phyloP scores from a whole-genome alignment of 352 stramenopile species.

The Saprolegnia parasitica region DNA sequence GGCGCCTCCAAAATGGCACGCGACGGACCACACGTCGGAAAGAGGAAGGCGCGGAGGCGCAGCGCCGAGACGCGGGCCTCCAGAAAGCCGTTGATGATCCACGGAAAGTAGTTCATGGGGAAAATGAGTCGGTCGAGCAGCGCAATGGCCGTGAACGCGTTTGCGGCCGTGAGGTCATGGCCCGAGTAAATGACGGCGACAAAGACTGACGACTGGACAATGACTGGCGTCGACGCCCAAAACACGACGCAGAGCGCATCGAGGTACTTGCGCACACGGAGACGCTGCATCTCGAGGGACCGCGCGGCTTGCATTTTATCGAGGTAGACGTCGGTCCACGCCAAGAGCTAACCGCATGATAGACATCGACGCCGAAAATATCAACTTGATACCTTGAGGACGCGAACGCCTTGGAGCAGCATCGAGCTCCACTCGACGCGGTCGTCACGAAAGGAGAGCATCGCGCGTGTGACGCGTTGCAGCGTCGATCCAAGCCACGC shows the following conservation, averaged over 20 bases:
- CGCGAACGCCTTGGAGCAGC: conserved; percentile 61
- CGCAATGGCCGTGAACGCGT: conserved; percentile 79
- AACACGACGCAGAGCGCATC: conserved; percentile 89
- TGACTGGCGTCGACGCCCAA: conserved; percentile 84
- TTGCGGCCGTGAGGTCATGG: conserved; percentile 70
- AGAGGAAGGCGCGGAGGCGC: conserved; percentile 71
- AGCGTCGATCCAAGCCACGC: conserved; percentile 72
- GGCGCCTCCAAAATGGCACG: neutral
- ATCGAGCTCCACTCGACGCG: conserved; percentile 67
- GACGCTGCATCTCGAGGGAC: conserved; percentile 54
- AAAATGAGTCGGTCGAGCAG: conserved; percentile 85
- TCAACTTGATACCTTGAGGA: conserved; percentile 46
- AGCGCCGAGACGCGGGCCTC: conserved; percentile 79
- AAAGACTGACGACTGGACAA: conserved; percentile 86
- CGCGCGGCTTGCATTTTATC: conserved; percentile 48
- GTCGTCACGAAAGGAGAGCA: conserved; percentile 78
- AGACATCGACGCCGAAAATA: neutral
- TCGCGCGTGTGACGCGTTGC: conserved; percentile 53
- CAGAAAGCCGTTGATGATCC: conserved; percentile 88
- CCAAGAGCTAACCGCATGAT: conserved; percentile 37
- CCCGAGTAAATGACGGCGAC: conserved; percentile 62
- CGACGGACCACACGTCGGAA: conserved; percentile 29
- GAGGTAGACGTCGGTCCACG: conserved; percentile 50
- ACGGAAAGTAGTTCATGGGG: conserved; percentile 90
- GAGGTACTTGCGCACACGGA: conserved; percentile 81